A percentile compares a stretch with the other conserved stretches of the same genome.
phyloP scores from a whole-genome alignment of 176 grass and related monocot species.

The Hordeum marinum region DNA sequence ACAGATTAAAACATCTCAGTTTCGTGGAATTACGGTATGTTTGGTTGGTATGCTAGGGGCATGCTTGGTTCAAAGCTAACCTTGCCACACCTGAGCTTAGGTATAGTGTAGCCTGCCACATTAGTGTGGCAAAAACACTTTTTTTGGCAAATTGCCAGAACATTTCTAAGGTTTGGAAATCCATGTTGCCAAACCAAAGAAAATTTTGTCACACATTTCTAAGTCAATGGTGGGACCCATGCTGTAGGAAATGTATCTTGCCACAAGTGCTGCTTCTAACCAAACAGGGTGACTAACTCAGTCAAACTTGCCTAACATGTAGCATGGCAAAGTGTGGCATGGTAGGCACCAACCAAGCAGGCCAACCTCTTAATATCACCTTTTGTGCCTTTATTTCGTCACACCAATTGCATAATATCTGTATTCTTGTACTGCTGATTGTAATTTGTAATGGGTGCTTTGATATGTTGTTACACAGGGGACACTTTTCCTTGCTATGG shows the following conservation, averaged over 20 bases:
- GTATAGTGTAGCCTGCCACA: not conserved
- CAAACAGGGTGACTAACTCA: not conserved
- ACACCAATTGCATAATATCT: not conserved
- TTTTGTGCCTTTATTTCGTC: slow-evolving; percentile 21
- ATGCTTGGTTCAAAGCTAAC: slow-evolving; percentile 3
- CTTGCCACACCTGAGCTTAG: not conserved
- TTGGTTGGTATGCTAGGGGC: not conserved
- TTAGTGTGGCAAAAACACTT: not conserved
- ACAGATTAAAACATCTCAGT: not conserved
- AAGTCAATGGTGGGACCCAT: not conserved
- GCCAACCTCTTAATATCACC: not conserved
- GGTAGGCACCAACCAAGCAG: not conserved
- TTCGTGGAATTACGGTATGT: slow-evolving; percentile 5
- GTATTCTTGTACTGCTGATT: slow-evolving; percentile 1
- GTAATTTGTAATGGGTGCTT: slow-evolving; percentile 29
- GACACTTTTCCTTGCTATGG: slow-evolving; percentile 94
- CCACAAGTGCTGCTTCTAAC: not conserved
- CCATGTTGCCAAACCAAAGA: not conserved
- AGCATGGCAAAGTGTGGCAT: not conserved
- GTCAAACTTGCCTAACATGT: not conserved
- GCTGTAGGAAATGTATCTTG: not conserved
- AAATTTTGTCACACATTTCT: not conserved
- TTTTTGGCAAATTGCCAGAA: not conserved
- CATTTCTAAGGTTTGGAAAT: not conserved
- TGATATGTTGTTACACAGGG: slow-evolving; percentile 58